Evolutionary conservation across 1,284 basidiomycete species (phyloP), one percentile per base, ranked within the genome.

Genomic region (Agroathelia rolfsii): DNA sequence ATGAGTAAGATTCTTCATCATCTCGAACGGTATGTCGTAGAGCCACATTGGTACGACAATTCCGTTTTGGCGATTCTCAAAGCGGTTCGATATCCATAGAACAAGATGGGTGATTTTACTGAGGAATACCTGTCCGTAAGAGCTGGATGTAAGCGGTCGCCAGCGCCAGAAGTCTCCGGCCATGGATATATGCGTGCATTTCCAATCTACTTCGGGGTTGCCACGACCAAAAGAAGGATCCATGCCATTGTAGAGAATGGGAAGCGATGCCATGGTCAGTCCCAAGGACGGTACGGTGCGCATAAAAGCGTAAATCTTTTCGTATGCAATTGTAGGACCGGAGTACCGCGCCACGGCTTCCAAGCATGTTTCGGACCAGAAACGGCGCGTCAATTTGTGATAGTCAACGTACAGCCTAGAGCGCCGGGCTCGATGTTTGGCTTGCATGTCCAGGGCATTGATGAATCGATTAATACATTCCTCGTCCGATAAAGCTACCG

Each of bases 51-150:
- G 50, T 17, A 46, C 7, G 23, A 11, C 6, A 30, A 15, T 20
- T 25, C 20, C 20, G 14, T 30, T 30, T 20, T 16, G 11, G 13
- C 14, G 14, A 15, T 22, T 17, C 37, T 25, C n/a, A 15, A 38
- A 16, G 24, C 38, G 16, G 27, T 41, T 31, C 37, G 23, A 17
- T 12, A 55, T 41, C 53, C 55, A 57, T 9, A 60, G 37, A 9
- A 49, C 48, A 5, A 64, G 47, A 32, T 57, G 59, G 1, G 56
- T 57, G 12, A 65, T 41, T 15, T 48, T 44, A 6, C 44, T 37
- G 6, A 65, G 46, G 37, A 60, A 59, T 3, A 42, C 41, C 3
- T 42, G 30, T 3, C 61, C 61, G 11, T 49, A 49, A 9, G 35
- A 23, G 10, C 41, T 56, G 19, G 46, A 47, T 13, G 43, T 53